These are phyloP conservation scores for Cladosporium sp. DNA, from an alignment of 2,329 filamentous ascomycete genomes.

Conservation along the genomic window DNA sequence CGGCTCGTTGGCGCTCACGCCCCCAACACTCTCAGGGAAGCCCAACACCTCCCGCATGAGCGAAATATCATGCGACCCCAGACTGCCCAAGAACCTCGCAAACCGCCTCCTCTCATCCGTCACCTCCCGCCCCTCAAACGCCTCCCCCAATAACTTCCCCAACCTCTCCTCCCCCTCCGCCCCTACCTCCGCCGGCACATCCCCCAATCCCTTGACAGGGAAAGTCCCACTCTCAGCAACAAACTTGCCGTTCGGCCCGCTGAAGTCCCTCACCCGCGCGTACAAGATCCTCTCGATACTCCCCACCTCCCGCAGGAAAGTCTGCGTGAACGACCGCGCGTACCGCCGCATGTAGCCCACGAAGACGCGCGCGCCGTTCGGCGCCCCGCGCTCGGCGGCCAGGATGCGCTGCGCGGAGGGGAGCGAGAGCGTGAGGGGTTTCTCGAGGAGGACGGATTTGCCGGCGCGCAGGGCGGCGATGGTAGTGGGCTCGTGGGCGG, in stretches of 20 bases:
- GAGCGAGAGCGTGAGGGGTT: conserved; percentile 49
- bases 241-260: conserved; percentile 48
- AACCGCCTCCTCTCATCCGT: conserved; percentile 27
- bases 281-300: conserved; percentile 50
- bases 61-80: conserved; percentile 51
- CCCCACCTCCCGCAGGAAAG: conserved; percentile 48
- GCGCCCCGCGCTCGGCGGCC: conserved; percentile 41
- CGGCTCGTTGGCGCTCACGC: conserved; percentile 37
- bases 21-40: conserved; percentile 42
- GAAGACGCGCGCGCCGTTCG: conserved; percentile 43
- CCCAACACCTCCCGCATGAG: conserved; percentile 51
- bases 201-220: conserved; percentile 35
- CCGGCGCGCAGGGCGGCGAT: conserved; percentile 47
- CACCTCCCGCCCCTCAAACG: conserved; percentile 26
- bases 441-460: conserved; percentile 56
- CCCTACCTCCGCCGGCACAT: conserved; percentile 31
- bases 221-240: conserved; percentile 46
- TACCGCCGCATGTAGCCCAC: conserved; percentile 59
- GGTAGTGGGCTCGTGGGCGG: conserved; percentile 49
- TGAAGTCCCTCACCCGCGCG: conserved; percentile 48
- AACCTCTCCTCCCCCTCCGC: conserved; percentile 21
- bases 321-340: conserved; percentile 48
- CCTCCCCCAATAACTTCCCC: conserved; percentile 28
- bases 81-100: conserved; percentile 41
- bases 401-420: conserved; percentile 43